phyloP scores from a whole-genome alignment of 2,329 filamentous ascomycete species.

The Exophiala bonariae region DNA sequence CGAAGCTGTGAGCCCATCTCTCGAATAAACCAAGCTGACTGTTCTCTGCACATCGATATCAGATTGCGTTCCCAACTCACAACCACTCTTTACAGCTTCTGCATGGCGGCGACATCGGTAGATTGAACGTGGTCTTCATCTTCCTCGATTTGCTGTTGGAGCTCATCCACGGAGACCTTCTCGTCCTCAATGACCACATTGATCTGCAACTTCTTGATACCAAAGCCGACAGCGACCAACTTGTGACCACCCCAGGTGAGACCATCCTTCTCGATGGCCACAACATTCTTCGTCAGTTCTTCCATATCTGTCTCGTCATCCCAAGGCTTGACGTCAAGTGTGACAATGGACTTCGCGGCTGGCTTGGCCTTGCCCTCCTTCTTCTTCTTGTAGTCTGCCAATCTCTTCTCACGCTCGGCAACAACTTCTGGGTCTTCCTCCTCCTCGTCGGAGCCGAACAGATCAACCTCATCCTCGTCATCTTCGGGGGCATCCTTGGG shows the following conservation, averaged over 20 bases:
- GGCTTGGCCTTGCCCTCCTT: conserved; percentile 91
- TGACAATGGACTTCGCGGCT: conserved; percentile 93
- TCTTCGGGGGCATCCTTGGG: conserved; percentile 75
- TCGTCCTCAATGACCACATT: conserved; percentile 97
- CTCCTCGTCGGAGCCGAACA: conserved; percentile 92
- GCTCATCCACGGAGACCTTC: conserved; percentile 83
- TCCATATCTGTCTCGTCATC: conserved; percentile 95
- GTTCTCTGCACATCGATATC: background rate
- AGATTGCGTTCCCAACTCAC: background rate
- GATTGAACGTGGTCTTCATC: conserved; percentile 97
- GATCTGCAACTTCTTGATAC: conserved; percentile 99
- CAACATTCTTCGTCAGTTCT: conserved; percentile 76
- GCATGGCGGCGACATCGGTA: conserved; percentile 85
- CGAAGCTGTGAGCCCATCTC: background rate
- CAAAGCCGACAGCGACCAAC: conserved; percentile 87
- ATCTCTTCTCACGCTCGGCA: conserved; percentile 80
- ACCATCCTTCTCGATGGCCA: conserved; percentile 84
- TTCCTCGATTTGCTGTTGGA: conserved; percentile 81
- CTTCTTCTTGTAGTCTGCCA: conserved; percentile 95
- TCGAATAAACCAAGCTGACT: background rate
- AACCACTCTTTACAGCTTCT: conserved; percentile 74
- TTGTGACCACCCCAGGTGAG: conserved; percentile 94
- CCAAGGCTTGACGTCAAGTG: conserved; percentile 97
- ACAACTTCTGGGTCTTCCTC: conserved; percentile 89
- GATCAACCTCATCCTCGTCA: conserved; percentile 82